These are phyloP conservation scores for Lipomyces spencermartinsiae DNA, from an alignment of 805 yeast genomes.

Conservation along the genomic window DNA sequence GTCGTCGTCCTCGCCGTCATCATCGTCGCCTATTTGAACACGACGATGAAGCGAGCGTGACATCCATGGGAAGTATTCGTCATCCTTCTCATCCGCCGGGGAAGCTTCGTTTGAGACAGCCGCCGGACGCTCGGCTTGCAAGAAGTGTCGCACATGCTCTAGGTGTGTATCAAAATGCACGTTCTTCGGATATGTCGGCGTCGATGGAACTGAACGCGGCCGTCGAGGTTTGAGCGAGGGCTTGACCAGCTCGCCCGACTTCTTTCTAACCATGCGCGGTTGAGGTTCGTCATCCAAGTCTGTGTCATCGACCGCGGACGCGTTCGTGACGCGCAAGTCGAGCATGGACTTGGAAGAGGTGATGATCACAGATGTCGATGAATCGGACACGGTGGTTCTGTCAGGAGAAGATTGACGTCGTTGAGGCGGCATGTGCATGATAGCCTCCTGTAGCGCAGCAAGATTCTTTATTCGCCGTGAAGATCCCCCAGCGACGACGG, in stretches of 20 bases:
- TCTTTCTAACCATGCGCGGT: slow-evolving; percentile 67
- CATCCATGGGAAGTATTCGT: slow-evolving; percentile 43
- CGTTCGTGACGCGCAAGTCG: slow-evolving; percentile 20
- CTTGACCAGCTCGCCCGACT: slow-evolving; percentile 86
- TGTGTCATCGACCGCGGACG: slow-evolving; percentile 24
- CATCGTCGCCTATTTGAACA: slow-evolving; percentile 39
- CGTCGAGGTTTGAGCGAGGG: slow-evolving; percentile 63
- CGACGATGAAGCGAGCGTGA: slow-evolving; percentile 39
- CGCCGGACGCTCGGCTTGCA: slow-evolving; percentile 73
- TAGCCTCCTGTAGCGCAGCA: slow-evolving; percentile 18
- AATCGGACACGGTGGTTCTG: background rate
- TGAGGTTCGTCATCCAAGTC: slow-evolving; percentile 20
- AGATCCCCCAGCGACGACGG: slow-evolving; percentile 12
- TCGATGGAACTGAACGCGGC: slow-evolving; percentile 48
- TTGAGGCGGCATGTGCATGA: slow-evolving; percentile 16
- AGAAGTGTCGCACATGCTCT: slow-evolving; percentile 71
- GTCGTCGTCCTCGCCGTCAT: slow-evolving; percentile 12
- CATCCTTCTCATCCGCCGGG: slow-evolving; percentile 54
- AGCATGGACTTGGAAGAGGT: slow-evolving; percentile 29
- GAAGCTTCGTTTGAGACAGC: slow-evolving; percentile 74
- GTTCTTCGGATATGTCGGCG: slow-evolving; percentile 66
- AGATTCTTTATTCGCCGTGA: slow-evolving; percentile 16
- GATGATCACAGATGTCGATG: background rate
- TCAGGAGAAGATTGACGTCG: slow-evolving; percentile 18
- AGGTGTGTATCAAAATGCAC: slow-evolving; percentile 79